Conservation (phyloP, 2,329 filamentous ascomycete genomes). For the Cladophialophora bantiana region DNA sequence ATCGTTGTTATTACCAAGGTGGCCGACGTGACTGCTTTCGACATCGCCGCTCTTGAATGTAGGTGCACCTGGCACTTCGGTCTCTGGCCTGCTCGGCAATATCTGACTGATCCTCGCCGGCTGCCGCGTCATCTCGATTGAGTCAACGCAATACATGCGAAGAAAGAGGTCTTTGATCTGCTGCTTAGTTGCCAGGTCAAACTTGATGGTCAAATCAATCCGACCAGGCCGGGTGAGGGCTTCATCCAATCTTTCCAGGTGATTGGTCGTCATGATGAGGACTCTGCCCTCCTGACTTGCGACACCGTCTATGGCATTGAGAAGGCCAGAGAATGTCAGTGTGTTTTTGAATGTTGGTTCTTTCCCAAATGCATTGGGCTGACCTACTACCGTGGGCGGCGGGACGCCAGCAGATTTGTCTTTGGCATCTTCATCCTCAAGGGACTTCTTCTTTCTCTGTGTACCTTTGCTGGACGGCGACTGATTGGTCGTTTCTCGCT, state of each 20-base stretch:
- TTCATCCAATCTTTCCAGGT: constrained; percentile 73
- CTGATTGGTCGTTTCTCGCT: not conserved
- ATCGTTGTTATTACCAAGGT: not conserved
- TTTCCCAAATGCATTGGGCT: constrained; percentile 2
- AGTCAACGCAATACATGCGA: constrained; percentile 41
- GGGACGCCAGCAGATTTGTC: not conserved
- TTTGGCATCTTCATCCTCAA: constrained; percentile 2
- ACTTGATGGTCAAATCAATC: constrained; percentile 72
- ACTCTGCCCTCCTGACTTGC: constrained; percentile 79
- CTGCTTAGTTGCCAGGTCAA: constrained; percentile 48
- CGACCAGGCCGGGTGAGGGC: constrained; percentile 76
- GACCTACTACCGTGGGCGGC: constrained; percentile 12
- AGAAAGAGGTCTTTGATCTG: constrained; percentile 42
- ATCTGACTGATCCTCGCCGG: constrained; percentile 30
- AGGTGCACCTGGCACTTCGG: not conserved
- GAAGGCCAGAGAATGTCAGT: constrained; percentile 76
- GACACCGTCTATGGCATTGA: constrained; percentile 85
- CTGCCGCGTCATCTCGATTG: constrained; percentile 5
- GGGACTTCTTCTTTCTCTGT: not conserved
- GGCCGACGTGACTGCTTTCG: no score
- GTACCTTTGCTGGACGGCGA: not conserved
- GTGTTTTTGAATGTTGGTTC: constrained; percentile 13
- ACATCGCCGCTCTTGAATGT: not conserved
- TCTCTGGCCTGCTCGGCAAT: constrained; percentile 1
- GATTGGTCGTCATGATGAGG: constrained; percentile 85